These are phyloP conservation scores for Chrysoporthe cubensis DNA, from an alignment of 2,329 filamentous ascomycete genomes.

Conservation along the genomic window DNA sequence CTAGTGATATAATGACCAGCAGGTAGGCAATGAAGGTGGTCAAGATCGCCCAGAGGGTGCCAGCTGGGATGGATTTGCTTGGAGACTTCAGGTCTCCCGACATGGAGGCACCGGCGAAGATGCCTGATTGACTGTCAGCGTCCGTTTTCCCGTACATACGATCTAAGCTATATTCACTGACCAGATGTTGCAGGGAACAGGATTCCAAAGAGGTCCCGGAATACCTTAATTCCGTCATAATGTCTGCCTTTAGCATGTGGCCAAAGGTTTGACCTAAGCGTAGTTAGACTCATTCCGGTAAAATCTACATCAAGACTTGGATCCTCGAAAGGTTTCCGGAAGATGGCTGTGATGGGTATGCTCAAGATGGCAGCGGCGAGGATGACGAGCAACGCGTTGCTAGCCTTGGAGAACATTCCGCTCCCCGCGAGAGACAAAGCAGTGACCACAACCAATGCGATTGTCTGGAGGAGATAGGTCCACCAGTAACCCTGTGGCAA, in stretches of 20 bases:
- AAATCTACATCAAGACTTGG: slow-evolving; percentile 69
- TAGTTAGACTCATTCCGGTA: slow-evolving; percentile 74
- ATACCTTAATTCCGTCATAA: slow-evolving; percentile 67
- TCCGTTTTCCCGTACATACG: slow-evolving; percentile 33
- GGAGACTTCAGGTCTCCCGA: slow-evolving; percentile 83
- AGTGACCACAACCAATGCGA: slow-evolving; percentile 72
- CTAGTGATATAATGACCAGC: slow-evolving; percentile 77
- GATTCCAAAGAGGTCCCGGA: slow-evolving; percentile 83
- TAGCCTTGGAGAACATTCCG: slow-evolving; percentile 77
- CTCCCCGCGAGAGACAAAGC: slow-evolving; percentile 79
- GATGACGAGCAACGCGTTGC: slow-evolving; percentile 74
- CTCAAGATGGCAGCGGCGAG: slow-evolving; percentile 76
- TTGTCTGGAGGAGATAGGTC: slow-evolving; percentile 75
- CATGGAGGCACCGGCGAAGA: slow-evolving; percentile 81
- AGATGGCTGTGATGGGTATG: slow-evolving; percentile 77
- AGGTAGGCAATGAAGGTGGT: slow-evolving; percentile 79
- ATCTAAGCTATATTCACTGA: not conserved
- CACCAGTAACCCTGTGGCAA: slow-evolving; percentile 77
- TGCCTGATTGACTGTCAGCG: slow-evolving; percentile 61
- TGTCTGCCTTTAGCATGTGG: slow-evolving; percentile 69
- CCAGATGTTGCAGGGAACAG: slow-evolving; percentile 72
- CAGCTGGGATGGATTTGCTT: slow-evolving; percentile 81
- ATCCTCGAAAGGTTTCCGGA: slow-evolving; percentile 70
- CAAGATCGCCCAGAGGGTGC: slow-evolving; percentile 77
- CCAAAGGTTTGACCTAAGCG: slow-evolving; percentile 73